A percentile compares a stretch with the other conserved stretches of the same genome.
These are phyloP conservation scores for Fusarium longipes DNA, from an alignment of 2,329 filamentous ascomycete species.

Conservation along the genomic window DNA sequence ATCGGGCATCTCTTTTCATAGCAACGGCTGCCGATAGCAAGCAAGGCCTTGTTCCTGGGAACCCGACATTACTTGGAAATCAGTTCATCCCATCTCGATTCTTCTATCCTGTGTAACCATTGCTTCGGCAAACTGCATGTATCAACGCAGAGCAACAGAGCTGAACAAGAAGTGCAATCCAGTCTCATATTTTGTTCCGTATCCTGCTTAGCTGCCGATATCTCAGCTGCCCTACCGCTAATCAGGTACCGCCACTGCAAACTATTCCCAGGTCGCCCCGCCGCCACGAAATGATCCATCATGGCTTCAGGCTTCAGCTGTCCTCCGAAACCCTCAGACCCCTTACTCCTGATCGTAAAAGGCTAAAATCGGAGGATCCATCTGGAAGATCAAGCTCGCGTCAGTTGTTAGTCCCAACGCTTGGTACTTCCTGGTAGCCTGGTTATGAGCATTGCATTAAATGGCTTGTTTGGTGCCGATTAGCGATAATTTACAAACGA, in stretches of 20 bases:
- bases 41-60: not conserved
- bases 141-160: slow-evolving; percentile 16
- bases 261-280: slow-evolving; percentile 22
- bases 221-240: slow-evolving; percentile 5
- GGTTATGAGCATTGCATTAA: slow-evolving; percentile 12
- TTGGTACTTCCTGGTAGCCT: slow-evolving; percentile 12
- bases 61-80: not conserved
- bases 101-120: slow-evolving; percentile 5
- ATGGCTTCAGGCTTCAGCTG: not conserved
- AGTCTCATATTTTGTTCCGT: slow-evolving; percentile 10
- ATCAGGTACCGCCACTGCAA: not conserved
- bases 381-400: slow-evolving; percentile 23
- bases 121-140: slow-evolving; percentile 1
- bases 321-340: not conserved
- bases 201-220: slow-evolving; percentile 10
- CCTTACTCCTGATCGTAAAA: not conserved
- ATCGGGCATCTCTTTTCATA: not conserved
- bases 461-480: slow-evolving; percentile 14
- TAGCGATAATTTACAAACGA: slow-evolving; percentile 16
- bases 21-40: slow-evolving; percentile 13
- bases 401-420: slow-evolving; percentile 10
- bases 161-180: slow-evolving; percentile 3
- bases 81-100: slow-evolving; percentile 5
- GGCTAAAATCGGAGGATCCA: not conserved
- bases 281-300: slow-evolving; percentile 34